Evolutionary conservation across 257 asterid genomes (phyloP).

Genomic region (Schizonepeta tenuifolia): DNA sequence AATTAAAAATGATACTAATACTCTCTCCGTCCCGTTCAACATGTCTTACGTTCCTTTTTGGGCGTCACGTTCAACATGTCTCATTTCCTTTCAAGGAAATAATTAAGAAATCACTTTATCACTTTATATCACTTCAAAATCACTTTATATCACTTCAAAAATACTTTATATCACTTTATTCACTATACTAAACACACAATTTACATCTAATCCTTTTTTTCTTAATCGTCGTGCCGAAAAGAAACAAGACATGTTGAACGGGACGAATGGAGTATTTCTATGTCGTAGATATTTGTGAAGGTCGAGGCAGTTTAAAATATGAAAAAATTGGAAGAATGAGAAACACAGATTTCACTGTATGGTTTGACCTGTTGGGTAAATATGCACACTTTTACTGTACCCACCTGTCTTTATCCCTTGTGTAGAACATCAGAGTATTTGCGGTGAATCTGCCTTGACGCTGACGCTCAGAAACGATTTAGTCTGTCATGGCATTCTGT

Average conservation of each 20-base stretch:
- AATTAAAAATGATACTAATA: no score
- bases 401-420: conserved; percentile 10
- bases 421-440: conserved; percentile 1
- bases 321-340: conserved; percentile 27
- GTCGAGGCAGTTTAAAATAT: conserved; percentile 16
- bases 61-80: no score
- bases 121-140: no score
- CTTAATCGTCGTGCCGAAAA: no score
- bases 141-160: no score
- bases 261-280: not conserved
- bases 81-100: no score
- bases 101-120: no score
- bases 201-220: not conserved
- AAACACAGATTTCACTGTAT: conserved; percentile 37
- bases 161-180: no score
- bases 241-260: no score
- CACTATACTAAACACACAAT: no score
- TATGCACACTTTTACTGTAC: conserved; percentile 41
- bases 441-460: conserved; percentile 37
- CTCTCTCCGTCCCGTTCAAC: no score
- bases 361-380: conserved; percentile 44
- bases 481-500: conserved; percentile 26
- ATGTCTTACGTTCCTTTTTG: no score
- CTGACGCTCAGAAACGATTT: conserved; percentile 13
- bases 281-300: not conserved